Percentiles rank a stretch among this genome's conserved stretches.
phyloP scores from a whole-genome alignment of 2,329 filamentous ascomycete species.

The Neofusicoccum parvum region DNA sequence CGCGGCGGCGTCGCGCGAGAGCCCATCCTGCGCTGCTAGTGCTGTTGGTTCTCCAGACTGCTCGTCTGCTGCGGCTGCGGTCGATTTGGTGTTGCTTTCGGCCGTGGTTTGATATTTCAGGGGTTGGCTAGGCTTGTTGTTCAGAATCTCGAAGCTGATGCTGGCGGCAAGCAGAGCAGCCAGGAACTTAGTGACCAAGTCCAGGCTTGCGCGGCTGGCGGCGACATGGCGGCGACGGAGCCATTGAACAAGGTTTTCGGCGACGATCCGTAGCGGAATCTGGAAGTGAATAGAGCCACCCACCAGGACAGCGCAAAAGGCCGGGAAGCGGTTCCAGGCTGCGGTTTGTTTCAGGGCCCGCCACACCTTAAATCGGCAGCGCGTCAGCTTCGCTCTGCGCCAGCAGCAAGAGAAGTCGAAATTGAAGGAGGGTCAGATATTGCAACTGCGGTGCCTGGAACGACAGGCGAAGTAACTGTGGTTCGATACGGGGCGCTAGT shows the following conservation, averaged over 20 bases:
- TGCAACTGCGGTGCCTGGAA: neutral
- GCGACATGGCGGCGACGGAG: neutral
- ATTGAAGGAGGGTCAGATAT: neutral
- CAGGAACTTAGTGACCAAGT: conserved; percentile 34
- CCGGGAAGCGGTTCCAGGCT: conserved; percentile 52
- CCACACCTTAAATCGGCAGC: conserved; percentile 35
- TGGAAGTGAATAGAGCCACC: conserved; percentile 54
- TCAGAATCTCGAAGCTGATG: conserved; percentile 52
- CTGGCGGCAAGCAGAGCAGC: conserved; percentile 53
- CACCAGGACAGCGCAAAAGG: conserved; percentile 55
- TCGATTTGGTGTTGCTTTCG: neutral
- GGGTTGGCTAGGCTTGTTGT: conserved; percentile 35
- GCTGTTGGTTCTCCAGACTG: neutral
- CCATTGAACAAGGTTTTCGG: neutral
- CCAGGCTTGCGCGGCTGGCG: neutral
- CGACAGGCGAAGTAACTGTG: conserved; percentile 7
- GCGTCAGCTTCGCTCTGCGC: conserved; percentile 26
- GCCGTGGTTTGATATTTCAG: neutral
- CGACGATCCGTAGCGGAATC: conserved; percentile 29
- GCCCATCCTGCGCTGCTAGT: neutral
- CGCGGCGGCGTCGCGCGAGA: neutral
- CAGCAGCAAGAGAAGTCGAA: neutral
- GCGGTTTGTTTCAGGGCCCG: conserved; percentile 43
- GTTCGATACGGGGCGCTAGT: neutral
- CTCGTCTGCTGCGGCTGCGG: neutral